Conservation (phyloP, 345 rosid genomes). For the Eucalyptus coolabah region DNA sequence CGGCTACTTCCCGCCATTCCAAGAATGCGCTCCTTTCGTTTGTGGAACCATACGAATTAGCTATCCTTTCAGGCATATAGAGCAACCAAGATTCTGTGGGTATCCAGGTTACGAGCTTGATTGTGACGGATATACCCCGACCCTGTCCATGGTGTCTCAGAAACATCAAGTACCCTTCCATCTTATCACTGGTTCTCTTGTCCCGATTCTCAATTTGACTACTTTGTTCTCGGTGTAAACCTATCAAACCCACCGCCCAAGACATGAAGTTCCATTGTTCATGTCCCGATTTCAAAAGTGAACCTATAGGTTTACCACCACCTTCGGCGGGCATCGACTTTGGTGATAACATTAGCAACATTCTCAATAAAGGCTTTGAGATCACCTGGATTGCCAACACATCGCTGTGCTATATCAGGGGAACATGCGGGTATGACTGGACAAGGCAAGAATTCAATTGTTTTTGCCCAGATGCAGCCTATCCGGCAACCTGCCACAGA, state of each 20-base stretch:
- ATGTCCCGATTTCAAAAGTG: not conserved
- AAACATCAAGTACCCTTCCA: not conserved
- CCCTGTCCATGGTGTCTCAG: not conserved
- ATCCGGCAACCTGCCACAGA: no score
- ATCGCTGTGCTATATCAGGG: fast-evolving
- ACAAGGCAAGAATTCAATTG: no score
- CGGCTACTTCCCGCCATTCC: fast-evolving
- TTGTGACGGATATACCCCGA: not conserved
- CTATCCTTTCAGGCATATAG: not conserved
- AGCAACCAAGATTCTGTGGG: not conserved
- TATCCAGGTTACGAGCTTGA: not conserved
- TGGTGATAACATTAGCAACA: no score
- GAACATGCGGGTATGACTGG: fast-evolving
- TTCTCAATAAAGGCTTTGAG: no score
- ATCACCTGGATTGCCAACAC: no score
- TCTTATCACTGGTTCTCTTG: not conserved
- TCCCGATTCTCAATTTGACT: not conserved
- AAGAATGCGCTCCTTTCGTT: not conserved
- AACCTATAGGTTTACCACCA: not conserved
- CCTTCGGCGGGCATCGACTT: not conserved
- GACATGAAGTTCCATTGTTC: not conserved
- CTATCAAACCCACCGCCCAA: not conserved
- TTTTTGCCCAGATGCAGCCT: no score
- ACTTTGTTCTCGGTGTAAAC: not conserved
- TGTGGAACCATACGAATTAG: not conserved